Evolutionary conservation across 2,329 filamentous ascomycete species (phyloP), one percentile per base, ranked within the genome.

Genomic region (Neophaeococcomyces aloes): DNA sequence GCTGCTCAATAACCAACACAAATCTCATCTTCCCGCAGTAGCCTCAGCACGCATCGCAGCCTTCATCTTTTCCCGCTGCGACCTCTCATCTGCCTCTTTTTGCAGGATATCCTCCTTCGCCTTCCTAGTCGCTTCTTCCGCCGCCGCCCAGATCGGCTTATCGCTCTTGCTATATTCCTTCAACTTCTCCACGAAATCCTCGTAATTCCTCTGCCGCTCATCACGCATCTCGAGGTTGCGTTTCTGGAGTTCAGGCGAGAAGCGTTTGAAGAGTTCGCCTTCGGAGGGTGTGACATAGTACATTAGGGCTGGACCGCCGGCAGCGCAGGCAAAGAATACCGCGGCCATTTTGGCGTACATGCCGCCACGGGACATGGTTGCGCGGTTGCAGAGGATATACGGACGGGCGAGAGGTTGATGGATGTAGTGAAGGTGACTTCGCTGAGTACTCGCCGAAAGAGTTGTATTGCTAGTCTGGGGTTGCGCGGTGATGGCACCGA

Each of bases 181-280:
- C 60, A 98, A 65, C 56, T 81, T 79, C 38, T 60, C 74, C 21
- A 95, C 83, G 58, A 94, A 96, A 44, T 87, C 76, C 59, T 95
- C 84, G 56, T 94, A 94, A 47, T 95, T 87, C 63, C 88, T 75
- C 59, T 91, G 78, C 48, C 76, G 76, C 61, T 83, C 78, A 46
- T 81, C 72, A 14, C 86, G 76, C 46, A 80, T 76, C 63, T 88
- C 87, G n/a, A 94, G 68, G 49, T 84, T 87, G 58, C 83, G 78
- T 63, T 85, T 84, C 60, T 91, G 84, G n/a, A 98, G 75, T 27
- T 96, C 91, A 1, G 89, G 89, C 63, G 89, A 96, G 69, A 96
- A 96, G 64, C 75, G 79, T 68, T 76, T 72, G 71, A 93, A 87
- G 32, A 98, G 74, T 67, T 96, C 87, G 64, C 95, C 91, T 56